Conservation (phyloP, 495 filamentous ascomycete species). For the Hypoxylon subgilvum region DNA sequence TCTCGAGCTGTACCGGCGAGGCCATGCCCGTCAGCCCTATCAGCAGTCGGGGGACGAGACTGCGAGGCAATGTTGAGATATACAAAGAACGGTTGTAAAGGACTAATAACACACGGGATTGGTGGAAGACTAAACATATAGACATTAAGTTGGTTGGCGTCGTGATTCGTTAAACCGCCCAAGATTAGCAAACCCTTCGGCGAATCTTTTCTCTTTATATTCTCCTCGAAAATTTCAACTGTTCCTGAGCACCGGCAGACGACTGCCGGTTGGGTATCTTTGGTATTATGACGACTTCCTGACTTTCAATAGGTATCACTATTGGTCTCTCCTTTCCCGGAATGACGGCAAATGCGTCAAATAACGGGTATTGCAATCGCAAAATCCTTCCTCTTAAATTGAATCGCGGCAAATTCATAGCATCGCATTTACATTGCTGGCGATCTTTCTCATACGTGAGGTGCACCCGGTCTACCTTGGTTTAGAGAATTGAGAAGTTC, state of each 20-base stretch:
- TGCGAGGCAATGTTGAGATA: constrained; percentile 36
- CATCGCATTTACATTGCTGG: not conserved
- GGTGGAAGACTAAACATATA: constrained; percentile 41
- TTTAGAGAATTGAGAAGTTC: constrained; percentile 69
- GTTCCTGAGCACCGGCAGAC: constrained; percentile 10
- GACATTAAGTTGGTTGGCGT: constrained; percentile 42
- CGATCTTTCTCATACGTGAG: constrained; percentile 44
- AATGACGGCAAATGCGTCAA: not conserved
- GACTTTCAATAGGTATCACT: constrained; percentile 8
- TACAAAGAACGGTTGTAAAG: constrained; percentile 35
- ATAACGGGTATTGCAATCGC: not conserved
- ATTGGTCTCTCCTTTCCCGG: constrained; percentile 10
- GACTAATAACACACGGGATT: constrained; percentile 32
- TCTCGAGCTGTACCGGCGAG: constrained; percentile 12
- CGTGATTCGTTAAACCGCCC: constrained; percentile 35
- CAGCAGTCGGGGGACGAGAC: constrained; percentile 38
- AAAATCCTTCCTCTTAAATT: not conserved
- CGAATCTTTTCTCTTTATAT: constrained; percentile 15
- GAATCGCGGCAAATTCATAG: not conserved
- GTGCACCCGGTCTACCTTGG: constrained; percentile 47
- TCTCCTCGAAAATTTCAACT: constrained; percentile 13
- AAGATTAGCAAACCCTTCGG: constrained; percentile 21
- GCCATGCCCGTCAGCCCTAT: constrained; percentile 17
- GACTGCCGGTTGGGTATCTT: constrained; percentile 33
- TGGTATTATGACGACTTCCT: constrained; percentile 17